Base-by-base conservation (phyloP, 352 stramenopile species). In the Hyaloperonospora brassicae region DNA sequence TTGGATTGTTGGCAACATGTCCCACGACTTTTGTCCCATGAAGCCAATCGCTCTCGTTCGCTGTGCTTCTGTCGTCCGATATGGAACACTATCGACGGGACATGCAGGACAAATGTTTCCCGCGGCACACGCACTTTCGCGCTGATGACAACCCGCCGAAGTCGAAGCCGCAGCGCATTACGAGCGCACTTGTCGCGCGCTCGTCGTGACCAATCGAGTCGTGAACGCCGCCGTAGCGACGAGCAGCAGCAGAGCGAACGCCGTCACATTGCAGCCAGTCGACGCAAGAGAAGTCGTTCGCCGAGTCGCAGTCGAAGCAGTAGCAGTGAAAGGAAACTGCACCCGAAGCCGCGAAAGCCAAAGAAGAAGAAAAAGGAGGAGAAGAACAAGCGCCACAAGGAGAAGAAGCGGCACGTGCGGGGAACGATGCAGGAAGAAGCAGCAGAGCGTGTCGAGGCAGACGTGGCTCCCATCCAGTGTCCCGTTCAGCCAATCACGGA, bases 291-390 rank as follows among this genome's bases (percentile, higher is more conserved):
- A 45, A 45, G 40, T 24, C 40, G 21, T 10, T 45, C 40, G 4
- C 40, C 14, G 10, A 24, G 17, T 45, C n/a, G 21, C 10, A 45
- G 40, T 22, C 40, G 14, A 10, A 49, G 38, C 17, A 43, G 38
- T 24, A 71, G 53, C 25, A 61, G 25, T 2, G 44, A 3, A 52
- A 38, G 45, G 51, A 17, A 65, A 73, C 24, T 52, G 57, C 36
- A 17, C 17, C 17, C 17, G 17, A 17, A 17, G 17, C 17, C 17
- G 17, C 17, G 17, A 17, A 17, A 17, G 17, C 17, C 17, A 17
- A 55, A 25, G 2, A 69, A 67, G 30, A 58, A 55, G 39, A 39
- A 50, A 13, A 65, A 56, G 51, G 73, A 72, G 52, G 42, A 62
- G 38, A 46, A 68, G 30, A 69, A 73, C 49, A 72, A 70, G 24